Evolutionary conservation across 352 stramenopile species (phyloP).

Genomic region (Globisporangium rhizosaccharum): DNA sequence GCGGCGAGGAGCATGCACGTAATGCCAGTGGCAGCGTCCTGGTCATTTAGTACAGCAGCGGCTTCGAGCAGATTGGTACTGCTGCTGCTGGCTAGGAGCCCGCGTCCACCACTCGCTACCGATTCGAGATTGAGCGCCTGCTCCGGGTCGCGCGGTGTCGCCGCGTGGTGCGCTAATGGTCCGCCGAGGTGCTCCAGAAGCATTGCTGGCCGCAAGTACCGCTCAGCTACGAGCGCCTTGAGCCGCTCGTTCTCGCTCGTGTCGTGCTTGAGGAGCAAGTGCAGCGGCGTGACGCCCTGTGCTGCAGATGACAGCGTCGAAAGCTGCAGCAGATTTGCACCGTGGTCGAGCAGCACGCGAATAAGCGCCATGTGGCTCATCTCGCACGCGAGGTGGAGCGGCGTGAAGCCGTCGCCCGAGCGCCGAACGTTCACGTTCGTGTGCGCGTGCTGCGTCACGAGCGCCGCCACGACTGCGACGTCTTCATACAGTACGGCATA

Average conservation of each 20-base stretch:
- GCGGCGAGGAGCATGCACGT: constrained; percentile 47
- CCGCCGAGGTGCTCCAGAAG: constrained; percentile 28
- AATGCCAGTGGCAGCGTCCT: constrained; percentile 3
- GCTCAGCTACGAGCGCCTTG: constrained; percentile 30
- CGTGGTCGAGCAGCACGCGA: constrained; percentile 41
- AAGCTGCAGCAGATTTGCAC: constrained; percentile 41
- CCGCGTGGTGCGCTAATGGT: constrained; percentile 4
- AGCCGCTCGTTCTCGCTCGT: constrained; percentile 38
- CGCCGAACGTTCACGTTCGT: constrained; percentile 55
- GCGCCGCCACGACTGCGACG: constrained; percentile 23
- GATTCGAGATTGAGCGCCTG: background rate
- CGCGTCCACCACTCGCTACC: background rate
- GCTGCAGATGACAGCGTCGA: constrained; percentile 34
- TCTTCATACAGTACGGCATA: constrained; percentile 68
- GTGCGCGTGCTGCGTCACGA: constrained; percentile 25
- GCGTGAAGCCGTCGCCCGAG: constrained; percentile 58
- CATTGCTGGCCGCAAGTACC: constrained; percentile 38
- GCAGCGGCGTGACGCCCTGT: constrained; percentile 38
- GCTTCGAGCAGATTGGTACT: background rate
- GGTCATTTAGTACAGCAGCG: background rate
- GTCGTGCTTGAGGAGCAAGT: constrained; percentile 50
- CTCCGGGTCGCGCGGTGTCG: background rate
- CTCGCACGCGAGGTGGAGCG: constrained; percentile 59
- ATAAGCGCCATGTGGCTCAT: constrained; percentile 46
- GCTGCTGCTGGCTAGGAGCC: background rate